Percentiles rank a stretch among this genome's conserved stretches.
phyloP scores from a whole-genome alignment of 257 asterid genomes.

The Nicotiana paniculata region DNA sequence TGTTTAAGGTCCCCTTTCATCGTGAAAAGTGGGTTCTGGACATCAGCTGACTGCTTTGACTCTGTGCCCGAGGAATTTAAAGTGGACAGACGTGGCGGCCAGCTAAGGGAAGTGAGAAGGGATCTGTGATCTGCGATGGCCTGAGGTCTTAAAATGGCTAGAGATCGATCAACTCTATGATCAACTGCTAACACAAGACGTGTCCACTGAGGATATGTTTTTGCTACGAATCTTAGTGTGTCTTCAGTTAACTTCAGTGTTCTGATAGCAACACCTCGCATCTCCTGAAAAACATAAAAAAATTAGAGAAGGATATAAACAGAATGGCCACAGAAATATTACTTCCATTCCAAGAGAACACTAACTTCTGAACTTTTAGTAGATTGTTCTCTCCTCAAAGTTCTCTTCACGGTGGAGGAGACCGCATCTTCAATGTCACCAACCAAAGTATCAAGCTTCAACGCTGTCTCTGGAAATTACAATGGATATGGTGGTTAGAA shows the following conservation, averaged over 20 bases:
- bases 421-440: constrained; percentile 96
- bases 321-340: background rate
- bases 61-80: constrained; percentile 47
- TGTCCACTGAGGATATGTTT: constrained; percentile 76
- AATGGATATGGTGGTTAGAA: constrained; percentile 10
- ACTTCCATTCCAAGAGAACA: constrained; percentile 9
- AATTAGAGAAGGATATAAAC: constrained; percentile 7
- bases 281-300: constrained; percentile 42
- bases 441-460: constrained; percentile 80
- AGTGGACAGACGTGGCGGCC: constrained; percentile 88
- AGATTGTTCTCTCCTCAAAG: constrained; percentile 52
- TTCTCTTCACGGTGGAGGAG: constrained; percentile 57
- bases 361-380: constrained; percentile 59
- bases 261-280: constrained; percentile 52
- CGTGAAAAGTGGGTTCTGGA: constrained; percentile 75
- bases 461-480: constrained; percentile 64
- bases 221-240: constrained; percentile 51
- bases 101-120: constrained; percentile 88
- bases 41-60: constrained; percentile 35
- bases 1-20: constrained; percentile 69
- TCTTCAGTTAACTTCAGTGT: constrained; percentile 65
- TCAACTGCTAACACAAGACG: constrained; percentile 86
- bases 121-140: constrained; percentile 93
- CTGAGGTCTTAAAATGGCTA: constrained; percentile 89
- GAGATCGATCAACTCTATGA: constrained; percentile 92